Percentiles rank a stretch among this genome's conserved stretches.
phyloP scores from a whole-genome alignment of 768 basidiomycete species.

The Naganishia antarctica region DNA sequence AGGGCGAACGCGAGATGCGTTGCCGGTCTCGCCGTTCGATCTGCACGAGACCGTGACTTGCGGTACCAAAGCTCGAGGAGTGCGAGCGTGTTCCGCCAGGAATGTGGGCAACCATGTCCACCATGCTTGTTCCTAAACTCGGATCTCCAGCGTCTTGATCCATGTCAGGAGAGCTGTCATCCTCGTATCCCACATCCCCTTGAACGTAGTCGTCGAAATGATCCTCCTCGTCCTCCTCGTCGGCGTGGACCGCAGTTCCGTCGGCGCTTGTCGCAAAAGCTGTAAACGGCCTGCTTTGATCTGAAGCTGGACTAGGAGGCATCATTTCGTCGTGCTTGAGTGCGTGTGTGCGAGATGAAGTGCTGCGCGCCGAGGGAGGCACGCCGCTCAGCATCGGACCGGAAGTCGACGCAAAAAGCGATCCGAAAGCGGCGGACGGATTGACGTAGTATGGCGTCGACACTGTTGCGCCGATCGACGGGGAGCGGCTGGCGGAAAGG shows the following conservation, averaged over 20 bases:
- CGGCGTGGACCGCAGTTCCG: not conserved
- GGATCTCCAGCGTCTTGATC: not conserved
- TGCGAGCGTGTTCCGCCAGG: not conserved
- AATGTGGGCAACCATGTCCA: not conserved
- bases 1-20: not conserved
- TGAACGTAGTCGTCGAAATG: constrained; percentile 20
- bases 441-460: not conserved
- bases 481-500: not conserved
- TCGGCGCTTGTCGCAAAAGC: not conserved
- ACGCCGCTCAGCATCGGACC: constrained; percentile 10
- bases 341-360: not conserved
- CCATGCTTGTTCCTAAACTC: not conserved
- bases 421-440: not conserved
- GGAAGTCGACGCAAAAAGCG: not conserved
- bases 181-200: constrained; percentile 1
- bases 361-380: too few relatives aligned
- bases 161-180: not conserved
- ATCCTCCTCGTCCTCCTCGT: constrained; percentile 8
- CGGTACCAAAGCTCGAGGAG: not conserved
- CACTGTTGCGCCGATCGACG: not conserved
- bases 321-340: not conserved
- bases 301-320: not conserved
- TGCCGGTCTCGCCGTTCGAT: constrained; percentile 2
- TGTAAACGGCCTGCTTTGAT: not conserved
- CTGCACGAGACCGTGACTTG: not conserved